phyloP scores from a whole-genome alignment of 2,329 filamentous ascomycete species.

The Pseudogymnoascus sp. region DNA sequence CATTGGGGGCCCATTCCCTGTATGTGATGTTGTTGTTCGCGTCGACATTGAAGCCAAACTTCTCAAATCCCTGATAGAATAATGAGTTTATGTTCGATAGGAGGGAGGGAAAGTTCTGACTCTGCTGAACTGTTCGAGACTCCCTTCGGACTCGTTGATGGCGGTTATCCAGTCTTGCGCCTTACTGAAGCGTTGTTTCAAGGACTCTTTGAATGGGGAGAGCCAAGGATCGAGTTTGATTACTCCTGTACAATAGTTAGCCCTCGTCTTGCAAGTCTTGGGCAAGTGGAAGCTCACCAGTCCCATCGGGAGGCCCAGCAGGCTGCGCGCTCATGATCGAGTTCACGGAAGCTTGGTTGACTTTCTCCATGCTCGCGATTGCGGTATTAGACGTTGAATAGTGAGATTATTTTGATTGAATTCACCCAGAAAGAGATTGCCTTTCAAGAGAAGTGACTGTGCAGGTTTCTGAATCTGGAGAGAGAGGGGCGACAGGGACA shows the following conservation, averaged over 20 bases:
- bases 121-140: slow-evolving; percentile 83
- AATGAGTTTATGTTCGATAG: slow-evolving; percentile 13
- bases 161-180: slow-evolving; percentile 80
- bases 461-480: slow-evolving; percentile 7
- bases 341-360: slow-evolving; percentile 23
- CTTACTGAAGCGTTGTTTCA: slow-evolving; percentile 69
- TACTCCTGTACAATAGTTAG: slow-evolving; percentile 53
- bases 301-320: slow-evolving; percentile 57
- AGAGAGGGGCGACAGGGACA: slow-evolving; percentile 16
- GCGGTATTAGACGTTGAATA: neutral
- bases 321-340: slow-evolving; percentile 32
- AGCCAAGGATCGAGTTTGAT: slow-evolving; percentile 84
- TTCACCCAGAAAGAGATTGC: neutral
- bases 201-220: slow-evolving; percentile 68
- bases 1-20: slow-evolving; percentile 94
- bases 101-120: slow-evolving; percentile 36
- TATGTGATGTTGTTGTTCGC: slow-evolving; percentile 80
- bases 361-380: slow-evolving; percentile 22
- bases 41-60: slow-evolving; percentile 76
- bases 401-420: neutral
- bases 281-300: slow-evolving; percentile 43
- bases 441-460: neutral
- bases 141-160: slow-evolving; percentile 77
- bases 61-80: slow-evolving; percentile 63
- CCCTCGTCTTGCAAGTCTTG: slow-evolving; percentile 13